Evolutionary conservation across 2,329 filamentous ascomycete species (phyloP).

Genomic region (Sphaerulina vaccinii): DNA sequence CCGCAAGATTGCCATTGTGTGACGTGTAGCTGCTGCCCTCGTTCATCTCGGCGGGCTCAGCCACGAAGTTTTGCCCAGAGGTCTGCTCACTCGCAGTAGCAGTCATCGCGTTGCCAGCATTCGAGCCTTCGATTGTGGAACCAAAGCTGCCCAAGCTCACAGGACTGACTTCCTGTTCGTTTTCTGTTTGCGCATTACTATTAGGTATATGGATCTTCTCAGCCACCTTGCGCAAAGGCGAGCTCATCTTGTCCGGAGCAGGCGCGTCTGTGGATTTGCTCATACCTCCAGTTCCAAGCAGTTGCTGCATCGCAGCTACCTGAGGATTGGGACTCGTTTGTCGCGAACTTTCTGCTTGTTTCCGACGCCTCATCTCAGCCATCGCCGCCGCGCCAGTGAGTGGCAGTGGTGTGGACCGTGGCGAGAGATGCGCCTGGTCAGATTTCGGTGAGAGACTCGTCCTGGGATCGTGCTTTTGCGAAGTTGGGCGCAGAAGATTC

Average conservation of each 20-base stretch:
- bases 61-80: constrained; percentile 30
- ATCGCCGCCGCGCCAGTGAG: constrained; percentile 51
- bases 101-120: constrained; percentile 39
- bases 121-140: constrained; percentile 48
- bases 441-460: constrained; percentile 43
- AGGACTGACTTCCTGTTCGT: constrained; percentile 51
- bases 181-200: constrained; percentile 41
- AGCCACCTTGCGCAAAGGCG: constrained; percentile 48
- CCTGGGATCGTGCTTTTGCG: constrained; percentile 23
- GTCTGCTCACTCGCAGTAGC: constrained; percentile 53
- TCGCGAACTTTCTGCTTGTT: constrained; percentile 40
- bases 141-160: constrained; percentile 56
- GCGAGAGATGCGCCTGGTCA: constrained; percentile 41
- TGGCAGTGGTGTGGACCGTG: constrained; percentile 30
- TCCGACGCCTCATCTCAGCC: constrained; percentile 48
- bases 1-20: constrained; percentile 26
- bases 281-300: constrained; percentile 45
- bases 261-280: constrained; percentile 47
- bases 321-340: constrained; percentile 52
- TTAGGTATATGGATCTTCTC: constrained; percentile 53
- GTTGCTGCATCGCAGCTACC: constrained; percentile 44
- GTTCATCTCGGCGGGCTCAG: constrained; percentile 37
- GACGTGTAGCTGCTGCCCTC: constrained; percentile 39
- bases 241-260: constrained; percentile 46
- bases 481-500: constrained; percentile 28